Conservation (phyloP, 75 land plant species). For the Selaginella moellendorffii region DNA sequence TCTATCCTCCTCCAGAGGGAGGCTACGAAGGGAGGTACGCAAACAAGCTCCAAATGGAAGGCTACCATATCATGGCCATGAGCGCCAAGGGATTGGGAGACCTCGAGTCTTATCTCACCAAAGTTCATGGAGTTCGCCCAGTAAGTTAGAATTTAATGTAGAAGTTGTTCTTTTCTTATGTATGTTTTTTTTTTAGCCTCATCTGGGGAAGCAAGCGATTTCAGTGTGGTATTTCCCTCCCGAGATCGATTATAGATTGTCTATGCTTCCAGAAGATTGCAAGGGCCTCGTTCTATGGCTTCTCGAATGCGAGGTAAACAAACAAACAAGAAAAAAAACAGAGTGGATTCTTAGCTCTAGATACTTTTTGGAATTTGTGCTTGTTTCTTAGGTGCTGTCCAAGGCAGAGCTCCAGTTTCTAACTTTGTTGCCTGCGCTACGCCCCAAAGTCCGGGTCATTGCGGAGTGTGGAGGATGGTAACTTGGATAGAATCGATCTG, state of each 20-base stretch:
- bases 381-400: conserved; percentile 46
- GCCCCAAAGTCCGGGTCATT: conserved; percentile 70
- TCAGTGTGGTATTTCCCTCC: conserved; percentile 78
- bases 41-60: conserved; percentile 39
- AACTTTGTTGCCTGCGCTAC: conserved; percentile 57
- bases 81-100: conserved; percentile 74
- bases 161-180: neutral
- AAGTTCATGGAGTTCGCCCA: conserved; percentile 81
- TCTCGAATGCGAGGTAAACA: neutral
- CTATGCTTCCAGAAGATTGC: conserved; percentile 43
- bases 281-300: too few relatives aligned
- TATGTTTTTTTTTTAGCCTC: conserved; percentile 35
- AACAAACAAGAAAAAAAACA: neutral
- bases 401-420: conserved; percentile 76
- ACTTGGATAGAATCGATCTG: neutral
- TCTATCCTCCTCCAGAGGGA: conserved; percentile 71
- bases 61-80: conserved; percentile 61
- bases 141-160: too few relatives aligned
- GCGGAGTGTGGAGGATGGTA: conserved; percentile 90
- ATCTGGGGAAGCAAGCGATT: conserved; percentile 81
- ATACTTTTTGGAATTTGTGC: neutral
- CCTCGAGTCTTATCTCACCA: conserved; percentile 63
- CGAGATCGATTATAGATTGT: conserved; percentile 73
- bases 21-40: conserved; percentile 79
- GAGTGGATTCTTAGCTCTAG: neutral